Evolutionary conservation across 345 rosid species (phyloP).

Genomic region (Fremontodendron californicum): DNA sequence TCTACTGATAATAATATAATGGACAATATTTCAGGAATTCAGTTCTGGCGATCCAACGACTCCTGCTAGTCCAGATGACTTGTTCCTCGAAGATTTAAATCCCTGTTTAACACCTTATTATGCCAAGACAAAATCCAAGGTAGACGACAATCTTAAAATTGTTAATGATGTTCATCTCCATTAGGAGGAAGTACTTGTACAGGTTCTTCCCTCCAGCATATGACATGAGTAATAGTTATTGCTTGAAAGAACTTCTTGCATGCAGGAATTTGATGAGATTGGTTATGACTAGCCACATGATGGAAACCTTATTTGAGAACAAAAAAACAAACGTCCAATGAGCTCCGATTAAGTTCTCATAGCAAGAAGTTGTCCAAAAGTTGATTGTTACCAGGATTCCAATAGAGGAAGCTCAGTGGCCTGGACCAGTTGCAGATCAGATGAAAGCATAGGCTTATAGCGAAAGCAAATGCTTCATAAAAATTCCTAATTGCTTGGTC

Average conservation of each 20-base stretch:
- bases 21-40: conserved; percentile 46
- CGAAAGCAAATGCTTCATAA: conserved; percentile 32
- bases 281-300: conserved; percentile 37
- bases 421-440: conserved; percentile 41
- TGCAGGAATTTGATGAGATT: conserved; percentile 46
- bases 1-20: background rate
- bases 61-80: conserved; percentile 61
- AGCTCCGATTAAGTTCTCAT: conserved; percentile 27
- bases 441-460: conserved; percentile 42
- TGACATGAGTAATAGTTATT: background rate
- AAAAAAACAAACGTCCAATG: conserved; percentile 25
- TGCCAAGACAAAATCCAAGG: conserved; percentile 64
- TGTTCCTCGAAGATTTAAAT: conserved; percentile 74
- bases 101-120: conserved; percentile 74
- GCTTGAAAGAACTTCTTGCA: background rate
- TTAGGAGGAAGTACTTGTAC: background rate
- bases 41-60: conserved; percentile 54
- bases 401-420: conserved; percentile 20
- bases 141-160: conserved; percentile 10
- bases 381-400: conserved; percentile 38
- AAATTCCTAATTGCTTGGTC: conserved; percentile 14
- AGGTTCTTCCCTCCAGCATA: background rate
- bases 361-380: conserved; percentile 56
- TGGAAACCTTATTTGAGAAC: conserved; percentile 30
- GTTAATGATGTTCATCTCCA: background rate